Base-by-base conservation (phyloP, 164 flowering plant genomes). In the Liquidambar formosana region DNA sequence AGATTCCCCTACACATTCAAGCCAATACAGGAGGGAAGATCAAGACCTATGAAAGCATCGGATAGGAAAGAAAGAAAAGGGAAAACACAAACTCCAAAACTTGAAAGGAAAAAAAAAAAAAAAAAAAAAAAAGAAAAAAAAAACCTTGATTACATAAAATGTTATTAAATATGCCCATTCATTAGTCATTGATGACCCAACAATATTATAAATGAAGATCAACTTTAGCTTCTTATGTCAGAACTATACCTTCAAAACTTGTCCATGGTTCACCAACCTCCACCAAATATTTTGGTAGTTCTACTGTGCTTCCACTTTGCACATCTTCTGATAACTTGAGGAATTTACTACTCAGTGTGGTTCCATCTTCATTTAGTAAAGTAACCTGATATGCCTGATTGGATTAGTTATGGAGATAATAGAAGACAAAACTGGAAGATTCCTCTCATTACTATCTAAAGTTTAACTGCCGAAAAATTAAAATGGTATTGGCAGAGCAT, bases 321-420 rank as follows among this genome's bases (percentile, higher is more conserved):
- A 84, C 64, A 67, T 74, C 64, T 62, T 76, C 78, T 13, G 75
- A 71, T 48, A 67, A 70, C 53, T 63, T 72, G 63, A 84, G 62
- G 62, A 71, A 69, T 68, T 70, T 79, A 53, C 72, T 71, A 71
- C 75, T 66, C 46, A 81, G 70, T 48, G 70, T 49, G 18, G 64
- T 67, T 57, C 76, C 76, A 65, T 79, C 83, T 74, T 79, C 82
- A 63, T 57, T 65, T 28, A 84, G 65, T 69, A 81, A 79, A 63
- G 61, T 76, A 62, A 72, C 84, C 86, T 78, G 70, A 14, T 15
- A 61, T 38, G 48, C 3, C 10, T 63, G 18, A 48, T 23, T 48
- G 52, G 57, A 47, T 47, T 26, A 48, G 25, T 26, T 43, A 26
- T 14, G 15, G 27, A 49, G 44, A 47, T n/a, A 16, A 16, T 14